Conservation (phyloP, 768 basidiomycete genomes). For the Kockovaella imperatae region DNA sequence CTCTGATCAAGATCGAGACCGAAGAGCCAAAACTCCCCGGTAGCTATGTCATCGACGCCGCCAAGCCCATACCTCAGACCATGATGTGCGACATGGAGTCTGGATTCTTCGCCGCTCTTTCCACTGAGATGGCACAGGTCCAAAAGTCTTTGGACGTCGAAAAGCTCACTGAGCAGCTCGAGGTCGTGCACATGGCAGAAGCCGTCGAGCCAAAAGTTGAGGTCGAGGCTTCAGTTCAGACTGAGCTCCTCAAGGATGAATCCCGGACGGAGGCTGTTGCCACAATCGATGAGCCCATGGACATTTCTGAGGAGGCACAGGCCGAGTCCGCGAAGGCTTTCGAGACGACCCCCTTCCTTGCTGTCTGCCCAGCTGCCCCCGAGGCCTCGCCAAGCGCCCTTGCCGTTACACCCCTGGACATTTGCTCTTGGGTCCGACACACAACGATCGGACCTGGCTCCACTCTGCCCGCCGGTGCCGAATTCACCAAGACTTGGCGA, state of each 20-base stretch:
- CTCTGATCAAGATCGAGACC: background rate
- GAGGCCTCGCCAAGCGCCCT: conserved; percentile 1
- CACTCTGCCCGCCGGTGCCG: conserved; percentile 37
- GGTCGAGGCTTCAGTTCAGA: conserved; percentile 1
- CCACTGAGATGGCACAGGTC: conserved; percentile 15
- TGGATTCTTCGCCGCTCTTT: conserved; percentile 5
- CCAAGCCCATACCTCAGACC: too few relatives aligned
- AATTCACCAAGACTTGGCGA: conserved; percentile 45
- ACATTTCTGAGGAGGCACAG: background rate
- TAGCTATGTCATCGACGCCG: conserved; percentile 8
- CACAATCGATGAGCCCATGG: background rate
- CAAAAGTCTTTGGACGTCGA: conserved; percentile 5
- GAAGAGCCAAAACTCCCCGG: conserved; percentile 13
- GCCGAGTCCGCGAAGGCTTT: background rate
- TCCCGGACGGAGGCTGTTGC: background rate
- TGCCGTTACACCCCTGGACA: conserved; percentile 23
- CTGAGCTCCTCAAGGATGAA: background rate
- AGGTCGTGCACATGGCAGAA: conserved; percentile 1
- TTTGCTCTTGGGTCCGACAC: conserved; percentile 37
- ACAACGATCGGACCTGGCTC: conserved; percentile 41
- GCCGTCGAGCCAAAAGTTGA: conserved; percentile 1
- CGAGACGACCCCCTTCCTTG: too few relatives aligned
- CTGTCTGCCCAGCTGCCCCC: background rate
- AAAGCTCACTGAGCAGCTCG: background rate
- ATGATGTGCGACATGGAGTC: conserved; percentile 8